Evolutionary conservation across 371 early-diverging fungal genomes (phyloP).

Genomic region (Mucor velutinosus): DNA sequence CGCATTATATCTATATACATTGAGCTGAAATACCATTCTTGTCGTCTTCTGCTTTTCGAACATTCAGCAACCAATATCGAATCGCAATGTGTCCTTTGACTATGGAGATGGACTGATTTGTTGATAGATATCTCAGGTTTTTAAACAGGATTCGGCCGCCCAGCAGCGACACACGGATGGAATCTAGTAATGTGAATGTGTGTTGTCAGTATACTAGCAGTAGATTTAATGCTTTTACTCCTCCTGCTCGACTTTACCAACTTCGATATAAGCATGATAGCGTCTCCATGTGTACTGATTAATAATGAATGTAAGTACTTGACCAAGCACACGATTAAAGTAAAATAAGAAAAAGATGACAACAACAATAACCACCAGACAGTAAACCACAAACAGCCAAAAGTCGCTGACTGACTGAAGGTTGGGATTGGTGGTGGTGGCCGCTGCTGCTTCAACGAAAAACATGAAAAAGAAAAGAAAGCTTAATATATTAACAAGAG

Average conservation of each 20-base stretch:
- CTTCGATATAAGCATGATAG: conserved; percentile 71
- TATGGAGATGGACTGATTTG: conserved; percentile 73
- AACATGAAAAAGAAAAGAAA: not conserved
- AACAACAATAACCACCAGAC: conserved; percentile 69
- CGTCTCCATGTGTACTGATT: conserved; percentile 76
- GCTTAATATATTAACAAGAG: not conserved
- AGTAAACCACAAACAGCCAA: conserved; percentile 71
- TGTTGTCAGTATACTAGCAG: no score
- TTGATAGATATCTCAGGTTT: conserved; percentile 74
- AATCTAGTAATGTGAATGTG: conserved; percentile 53
- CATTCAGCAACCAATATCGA: conserved; percentile 75
- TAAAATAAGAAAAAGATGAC: conserved; percentile 81
- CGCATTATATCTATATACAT: not conserved
- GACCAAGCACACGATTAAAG: conserved; percentile 71
- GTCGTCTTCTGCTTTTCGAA: conserved; percentile 51
- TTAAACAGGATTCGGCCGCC: conserved; percentile 83
- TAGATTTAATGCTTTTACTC: no score
- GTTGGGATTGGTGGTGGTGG: not conserved
- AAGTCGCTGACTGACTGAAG: conserved; percentile 40
- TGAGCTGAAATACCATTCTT: not conserved
- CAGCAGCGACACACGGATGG: conserved; percentile 73
- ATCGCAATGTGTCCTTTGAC: conserved; percentile 81
- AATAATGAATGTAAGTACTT: conserved; percentile 63
- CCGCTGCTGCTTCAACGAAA: conserved; percentile 8
- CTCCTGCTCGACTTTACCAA: no score